Evolutionary conservation across 495 filamentous ascomycete species (phyloP).

Genomic region (Penicillium malachiteum): DNA sequence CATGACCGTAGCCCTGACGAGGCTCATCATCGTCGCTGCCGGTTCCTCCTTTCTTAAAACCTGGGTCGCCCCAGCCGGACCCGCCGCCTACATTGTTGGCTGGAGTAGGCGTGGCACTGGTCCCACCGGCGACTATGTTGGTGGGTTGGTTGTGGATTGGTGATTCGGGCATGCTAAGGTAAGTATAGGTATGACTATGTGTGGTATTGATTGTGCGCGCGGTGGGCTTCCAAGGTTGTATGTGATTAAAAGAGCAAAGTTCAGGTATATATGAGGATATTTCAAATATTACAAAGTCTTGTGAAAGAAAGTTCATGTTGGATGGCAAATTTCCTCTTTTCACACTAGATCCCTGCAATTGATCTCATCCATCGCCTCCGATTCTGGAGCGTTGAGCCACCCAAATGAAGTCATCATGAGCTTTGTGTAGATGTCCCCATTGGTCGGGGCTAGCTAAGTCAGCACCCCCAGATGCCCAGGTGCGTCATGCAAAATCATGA

Average conservation of each 20-base stretch:
- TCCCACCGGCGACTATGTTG: constrained; percentile 26
- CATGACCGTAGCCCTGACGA: constrained; percentile 27
- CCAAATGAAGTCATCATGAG: constrained; percentile 11
- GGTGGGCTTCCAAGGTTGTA: background rate
- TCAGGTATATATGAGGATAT: background rate
- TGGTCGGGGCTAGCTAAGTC: background rate
- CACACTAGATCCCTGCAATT: background rate
- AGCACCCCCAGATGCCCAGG: background rate
- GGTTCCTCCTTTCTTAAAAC: constrained; percentile 20
- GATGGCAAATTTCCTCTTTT: background rate
- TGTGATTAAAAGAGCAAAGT: no score
- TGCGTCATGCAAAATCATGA: background rate
- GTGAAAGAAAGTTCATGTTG: background rate
- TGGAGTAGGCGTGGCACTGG: constrained; percentile 29
- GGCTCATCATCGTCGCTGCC: background rate
- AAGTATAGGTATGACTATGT: background rate
- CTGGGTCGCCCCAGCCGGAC: constrained; percentile 19
- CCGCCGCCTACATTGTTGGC: constrained; percentile 33
- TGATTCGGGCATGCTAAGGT: constrained; percentile 11
- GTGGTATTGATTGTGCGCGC: background rate
- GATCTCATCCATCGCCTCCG: background rate
- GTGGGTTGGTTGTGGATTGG: constrained; percentile 15
- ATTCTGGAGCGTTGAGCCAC: constrained; percentile 1
- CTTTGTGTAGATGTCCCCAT: background rate
- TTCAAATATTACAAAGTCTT: background rate